A percentile compares a stretch with the other conserved stretches of the same genome.
phyloP scores from a whole-genome alignment of 176 grass and related monocot species.

The Carex myosuroides region DNA sequence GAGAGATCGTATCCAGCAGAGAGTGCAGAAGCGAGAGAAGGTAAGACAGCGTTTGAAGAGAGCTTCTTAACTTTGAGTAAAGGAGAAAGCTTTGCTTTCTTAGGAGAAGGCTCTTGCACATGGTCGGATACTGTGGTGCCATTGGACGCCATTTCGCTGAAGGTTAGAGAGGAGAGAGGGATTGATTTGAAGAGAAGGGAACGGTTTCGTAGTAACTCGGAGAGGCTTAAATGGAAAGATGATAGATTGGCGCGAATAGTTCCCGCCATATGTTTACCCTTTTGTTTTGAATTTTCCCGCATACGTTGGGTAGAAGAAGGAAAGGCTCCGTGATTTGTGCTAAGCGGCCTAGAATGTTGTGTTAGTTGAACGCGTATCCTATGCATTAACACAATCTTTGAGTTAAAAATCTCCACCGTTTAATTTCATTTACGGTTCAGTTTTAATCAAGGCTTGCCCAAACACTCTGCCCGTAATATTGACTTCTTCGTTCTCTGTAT shows the following conservation, averaged over 20 bases:
- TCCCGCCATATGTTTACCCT: constrained; percentile 40
- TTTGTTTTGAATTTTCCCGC: background rate
- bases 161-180: background rate
- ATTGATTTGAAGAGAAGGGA: background rate
- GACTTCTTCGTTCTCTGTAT: no score
- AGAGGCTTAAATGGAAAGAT: background rate
- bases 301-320: background rate
- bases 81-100: constrained; percentile 37
- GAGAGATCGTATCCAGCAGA: constrained; percentile 94
- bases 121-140: constrained; percentile 17
- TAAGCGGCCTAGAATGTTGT: background rate
- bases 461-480: no score
- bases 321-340: background rate
- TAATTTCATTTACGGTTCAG: no score
- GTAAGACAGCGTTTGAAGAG: constrained; percentile 59
- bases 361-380: no score
- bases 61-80: constrained; percentile 82
- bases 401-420: no score
- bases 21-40: constrained; percentile 52
- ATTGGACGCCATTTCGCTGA: constrained; percentile 11
- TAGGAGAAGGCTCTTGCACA: constrained; percentile 41
- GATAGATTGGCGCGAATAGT: constrained; percentile 38
- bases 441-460: no score
- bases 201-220: background rate
- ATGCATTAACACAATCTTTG: no score